A percentile compares a stretch with the other conserved stretches of the same genome.
Conservation (phyloP, 2,329 filamentous ascomycete species). For the Phoma sp. region DNA sequence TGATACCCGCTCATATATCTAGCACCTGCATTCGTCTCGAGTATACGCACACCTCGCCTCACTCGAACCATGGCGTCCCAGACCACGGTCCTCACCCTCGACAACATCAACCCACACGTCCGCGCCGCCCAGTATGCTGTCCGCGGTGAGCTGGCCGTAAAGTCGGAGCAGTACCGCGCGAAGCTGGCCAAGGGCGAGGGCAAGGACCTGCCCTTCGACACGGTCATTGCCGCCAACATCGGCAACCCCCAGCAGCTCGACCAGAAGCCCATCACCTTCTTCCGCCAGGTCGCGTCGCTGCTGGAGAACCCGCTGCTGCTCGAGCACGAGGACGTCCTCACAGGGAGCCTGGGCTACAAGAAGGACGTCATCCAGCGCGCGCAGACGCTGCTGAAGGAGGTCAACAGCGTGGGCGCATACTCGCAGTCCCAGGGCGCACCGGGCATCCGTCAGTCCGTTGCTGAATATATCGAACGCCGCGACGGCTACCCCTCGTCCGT, state of each 20-base stretch:
- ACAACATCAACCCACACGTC: conserved; percentile 93
- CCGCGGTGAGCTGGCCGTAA: conserved; percentile 91
- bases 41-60: not conserved
- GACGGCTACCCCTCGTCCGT: conserved; percentile 88
- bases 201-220: conserved; percentile 78
- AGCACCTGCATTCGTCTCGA: not conserved
- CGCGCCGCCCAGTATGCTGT: conserved; percentile 93
- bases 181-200: conserved; percentile 68
- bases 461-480: conserved; percentile 88
- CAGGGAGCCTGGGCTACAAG: conserved; percentile 82
- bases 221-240: conserved; percentile 97
- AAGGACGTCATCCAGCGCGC: conserved; percentile 87
- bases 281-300: conserved; percentile 93
- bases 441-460: conserved; percentile 86
- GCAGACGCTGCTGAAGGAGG: conserved; percentile 77
- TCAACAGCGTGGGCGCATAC: conserved; percentile 94
- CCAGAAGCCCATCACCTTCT: conserved; percentile 99
- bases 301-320: conserved; percentile 89
- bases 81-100: conserved; percentile 66
- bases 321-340: conserved; percentile 80
- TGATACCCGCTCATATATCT: not conserved
- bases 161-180: conserved; percentile 88
- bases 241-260: conserved; percentile 98
- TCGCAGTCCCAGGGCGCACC: conserved; percentile 91
- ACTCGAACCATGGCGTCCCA: conserved; percentile 58